Percentiles rank a stretch among this genome's conserved stretches.
phyloP scores from a whole-genome alignment of 345 rosid genomes.

The Zanthoxylum bungeanum region DNA sequence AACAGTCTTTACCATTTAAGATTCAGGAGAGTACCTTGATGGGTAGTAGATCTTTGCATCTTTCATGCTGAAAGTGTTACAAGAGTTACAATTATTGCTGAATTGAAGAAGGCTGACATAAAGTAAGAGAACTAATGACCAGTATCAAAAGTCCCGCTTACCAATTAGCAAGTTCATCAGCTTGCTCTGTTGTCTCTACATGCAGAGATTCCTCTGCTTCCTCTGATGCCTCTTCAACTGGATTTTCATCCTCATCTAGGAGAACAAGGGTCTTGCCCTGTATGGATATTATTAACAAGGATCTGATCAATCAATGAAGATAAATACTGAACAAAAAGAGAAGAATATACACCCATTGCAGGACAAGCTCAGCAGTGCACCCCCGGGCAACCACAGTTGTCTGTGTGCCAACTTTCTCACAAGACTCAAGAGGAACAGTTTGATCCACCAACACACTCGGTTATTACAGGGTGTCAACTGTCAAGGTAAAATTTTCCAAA shows the following conservation, averaged over 20 bases:
- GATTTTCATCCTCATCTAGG: constrained; percentile 61
- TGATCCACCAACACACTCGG: not conserved
- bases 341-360: not conserved
- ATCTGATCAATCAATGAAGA: constrained; percentile 12
- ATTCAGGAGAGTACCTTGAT: constrained; percentile 47
- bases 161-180: constrained; percentile 48
- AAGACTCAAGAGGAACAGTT: not conserved
- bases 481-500: not conserved
- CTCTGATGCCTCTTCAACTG: constrained; percentile 24
- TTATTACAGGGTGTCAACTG: not conserved
- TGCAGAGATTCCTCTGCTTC: constrained; percentile 45
- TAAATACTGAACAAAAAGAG: not conserved
- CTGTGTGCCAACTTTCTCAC: not conserved
- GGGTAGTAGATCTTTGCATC: constrained; percentile 62
- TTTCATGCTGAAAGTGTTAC: constrained; percentile 44
- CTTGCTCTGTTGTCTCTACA: constrained; percentile 27
- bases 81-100: constrained; percentile 21
- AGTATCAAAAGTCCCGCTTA: constrained; percentile 18
- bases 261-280: constrained; percentile 57
- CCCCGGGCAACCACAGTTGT: not conserved
- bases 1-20: constrained; percentile 1
- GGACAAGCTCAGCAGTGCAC: constrained; percentile 8
- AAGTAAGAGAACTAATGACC: not conserved
- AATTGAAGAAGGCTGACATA: constrained; percentile 1
- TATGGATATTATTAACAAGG: constrained; percentile 10